Evolutionary conservation across 768 basidiomycete genomes (phyloP).

Genomic region (Nidularia sp.): DNA sequence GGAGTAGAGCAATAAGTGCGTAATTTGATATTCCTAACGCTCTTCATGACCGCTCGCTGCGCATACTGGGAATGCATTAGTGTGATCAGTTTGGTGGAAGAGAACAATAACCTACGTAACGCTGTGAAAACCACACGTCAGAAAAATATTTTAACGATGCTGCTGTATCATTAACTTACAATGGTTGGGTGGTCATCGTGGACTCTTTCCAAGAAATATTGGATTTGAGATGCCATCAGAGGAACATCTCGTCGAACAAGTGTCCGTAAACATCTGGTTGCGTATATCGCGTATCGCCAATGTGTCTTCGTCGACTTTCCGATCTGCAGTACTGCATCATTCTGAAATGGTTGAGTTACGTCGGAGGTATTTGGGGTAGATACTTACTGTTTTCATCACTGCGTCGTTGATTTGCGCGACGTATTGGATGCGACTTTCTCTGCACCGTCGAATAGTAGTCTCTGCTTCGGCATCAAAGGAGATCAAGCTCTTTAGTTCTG

Average conservation of each 20-base stretch:
- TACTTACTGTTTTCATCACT: conserved; percentile 38
- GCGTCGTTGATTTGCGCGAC: conserved; percentile 35
- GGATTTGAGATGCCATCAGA: conserved; percentile 40
- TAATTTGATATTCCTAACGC: conserved; percentile 75
- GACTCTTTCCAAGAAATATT: conserved; percentile 56
- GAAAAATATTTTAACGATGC: not conserved
- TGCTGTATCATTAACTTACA: conserved; percentile 33
- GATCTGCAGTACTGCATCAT: conserved; percentile 44
- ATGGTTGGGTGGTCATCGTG: conserved; percentile 64
- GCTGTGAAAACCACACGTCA: conserved; percentile 26
- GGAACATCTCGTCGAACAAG: conserved; percentile 64
- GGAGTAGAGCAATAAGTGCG: conserved; percentile 60
- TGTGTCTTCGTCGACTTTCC: conserved; percentile 63
- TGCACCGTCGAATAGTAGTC: conserved; percentile 33
- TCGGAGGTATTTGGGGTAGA: not conserved
- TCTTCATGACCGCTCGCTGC: conserved; percentile 74
- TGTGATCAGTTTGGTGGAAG: conserved; percentile 1
- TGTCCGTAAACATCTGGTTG: conserved; percentile 62
- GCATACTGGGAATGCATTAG: conserved; percentile 43
- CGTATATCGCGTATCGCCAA: conserved; percentile 76
- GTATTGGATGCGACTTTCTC: conserved; percentile 42
- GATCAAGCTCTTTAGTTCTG: conserved; percentile 32
- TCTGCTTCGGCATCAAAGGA: conserved; percentile 26
- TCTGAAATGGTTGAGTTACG: conserved; percentile 19
- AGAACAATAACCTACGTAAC: conserved; percentile 43